Conservation (phyloP, 257 asterid genomes). For the Solanum raphanifolium region DNA sequence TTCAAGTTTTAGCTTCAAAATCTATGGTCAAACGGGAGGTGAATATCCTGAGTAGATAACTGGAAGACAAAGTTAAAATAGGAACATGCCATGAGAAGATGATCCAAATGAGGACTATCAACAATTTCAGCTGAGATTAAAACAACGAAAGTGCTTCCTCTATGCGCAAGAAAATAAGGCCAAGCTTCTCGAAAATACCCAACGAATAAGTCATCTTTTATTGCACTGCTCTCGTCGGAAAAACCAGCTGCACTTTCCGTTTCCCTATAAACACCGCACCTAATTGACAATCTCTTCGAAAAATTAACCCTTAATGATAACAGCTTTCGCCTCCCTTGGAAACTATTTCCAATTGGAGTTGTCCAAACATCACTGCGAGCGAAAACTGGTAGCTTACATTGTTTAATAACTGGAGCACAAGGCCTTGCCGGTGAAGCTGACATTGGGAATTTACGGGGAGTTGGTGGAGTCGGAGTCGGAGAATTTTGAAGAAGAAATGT, state of each 20-base stretch:
- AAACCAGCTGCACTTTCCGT: conserved; percentile 19
- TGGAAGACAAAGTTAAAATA: neutral
- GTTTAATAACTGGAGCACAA: conserved; percentile 17
- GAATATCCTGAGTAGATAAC: neutral
- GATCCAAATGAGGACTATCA: conserved; percentile 61
- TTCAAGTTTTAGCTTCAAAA: neutral
- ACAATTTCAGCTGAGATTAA: conserved; percentile 74
- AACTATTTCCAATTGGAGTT: neutral
- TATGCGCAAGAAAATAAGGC: conserved; percentile 86
- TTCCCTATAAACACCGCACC: conserved; percentile 26
- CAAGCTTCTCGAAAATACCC: conserved; percentile 82
- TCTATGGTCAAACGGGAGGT: neutral
- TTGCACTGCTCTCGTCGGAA: neutral
- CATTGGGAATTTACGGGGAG: conserved; percentile 14
- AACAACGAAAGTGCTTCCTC: conserved; percentile 91
- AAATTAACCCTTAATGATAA: neutral
- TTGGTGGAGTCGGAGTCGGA: neutral
- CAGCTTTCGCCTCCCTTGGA: neutral
- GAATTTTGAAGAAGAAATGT: neutral
- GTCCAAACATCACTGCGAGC: neutral
- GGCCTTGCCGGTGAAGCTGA: conserved; percentile 25
- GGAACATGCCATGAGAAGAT: conserved; percentile 71
- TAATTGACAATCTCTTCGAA: conserved; percentile 6
- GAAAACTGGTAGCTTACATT: neutral
- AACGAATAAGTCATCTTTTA: conserved; percentile 63